A percentile compares a stretch with the other conserved stretches of the same genome.
phyloP scores from a whole-genome alignment of 2,329 filamentous ascomycete genomes.

The Acrocalymma vagum region DNA sequence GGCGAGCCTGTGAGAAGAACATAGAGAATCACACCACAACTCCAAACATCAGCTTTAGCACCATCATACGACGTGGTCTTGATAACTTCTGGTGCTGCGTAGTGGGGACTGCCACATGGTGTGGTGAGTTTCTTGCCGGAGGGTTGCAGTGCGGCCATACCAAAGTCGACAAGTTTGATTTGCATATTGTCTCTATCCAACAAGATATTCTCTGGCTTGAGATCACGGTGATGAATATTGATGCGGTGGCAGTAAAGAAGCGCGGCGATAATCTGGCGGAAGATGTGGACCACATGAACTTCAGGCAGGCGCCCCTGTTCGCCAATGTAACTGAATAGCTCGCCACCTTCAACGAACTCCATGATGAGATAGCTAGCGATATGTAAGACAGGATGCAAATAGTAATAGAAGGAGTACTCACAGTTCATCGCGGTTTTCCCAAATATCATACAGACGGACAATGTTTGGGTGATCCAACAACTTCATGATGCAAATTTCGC shows the following conservation, averaged over 20 bases:
- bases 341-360: constrained; percentile 85
- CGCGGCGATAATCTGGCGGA: constrained; percentile 91
- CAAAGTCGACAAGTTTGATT: constrained; percentile 96
- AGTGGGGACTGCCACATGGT: constrained; percentile 95
- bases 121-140: constrained; percentile 81
- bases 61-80: constrained; percentile 80
- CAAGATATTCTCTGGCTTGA: constrained; percentile 97
- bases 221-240: constrained; percentile 93
- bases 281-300: constrained; percentile 81
- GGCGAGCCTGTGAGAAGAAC: constrained; percentile 84
- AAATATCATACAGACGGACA: constrained; percentile 93
- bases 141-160: constrained; percentile 94
- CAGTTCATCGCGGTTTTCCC: constrained; percentile 96
- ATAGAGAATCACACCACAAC: constrained; percentile 78
- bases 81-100: constrained; percentile 92
- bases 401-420: constrained; percentile 58
- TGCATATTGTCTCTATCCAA: constrained; percentile 74
- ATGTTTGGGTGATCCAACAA: constrained; percentile 95
- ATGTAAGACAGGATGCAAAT: constrained; percentile 24
- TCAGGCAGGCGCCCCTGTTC: constrained; percentile 77
- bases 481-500: constrained; percentile 97
- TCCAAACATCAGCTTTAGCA: constrained; percentile 92
- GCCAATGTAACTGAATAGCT: constrained; percentile 88
- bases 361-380: constrained; percentile 83
- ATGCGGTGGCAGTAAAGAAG: constrained; percentile 93